Percentiles rank a stretch among this genome's conserved stretches.
Evolutionary conservation across 2,329 filamentous ascomycete genomes (phyloP).

Genomic region (Macrophomina tecta): DNA sequence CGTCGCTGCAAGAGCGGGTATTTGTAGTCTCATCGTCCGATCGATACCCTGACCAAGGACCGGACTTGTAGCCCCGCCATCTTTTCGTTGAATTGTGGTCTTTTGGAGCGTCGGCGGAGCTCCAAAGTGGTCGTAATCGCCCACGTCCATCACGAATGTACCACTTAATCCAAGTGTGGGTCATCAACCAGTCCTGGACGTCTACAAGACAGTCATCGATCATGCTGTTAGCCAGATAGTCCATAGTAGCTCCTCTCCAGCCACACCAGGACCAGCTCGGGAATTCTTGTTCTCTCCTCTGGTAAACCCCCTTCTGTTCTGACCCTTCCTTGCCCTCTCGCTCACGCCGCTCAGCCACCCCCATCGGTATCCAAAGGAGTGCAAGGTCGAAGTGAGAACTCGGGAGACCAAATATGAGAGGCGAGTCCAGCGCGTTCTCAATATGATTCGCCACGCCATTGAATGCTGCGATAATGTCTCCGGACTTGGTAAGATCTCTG

Average conservation of each 20-base stretch:
- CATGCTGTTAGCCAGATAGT: too few relatives aligned
- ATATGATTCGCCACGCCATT: conserved; percentile 40
- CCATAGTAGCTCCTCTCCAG: conserved; percentile 33
- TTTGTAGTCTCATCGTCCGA: too few relatives aligned
- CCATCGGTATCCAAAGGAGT: conserved; percentile 40
- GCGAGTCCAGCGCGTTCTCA: conserved; percentile 33
- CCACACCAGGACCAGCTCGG: conserved; percentile 48
- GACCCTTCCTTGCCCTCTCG: too few relatives aligned
- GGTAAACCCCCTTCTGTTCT: too few relatives aligned
- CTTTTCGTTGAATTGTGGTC: neutral
- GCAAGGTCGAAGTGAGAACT: conserved; percentile 35
- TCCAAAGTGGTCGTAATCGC: neutral
- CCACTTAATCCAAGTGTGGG: conserved; percentile 48
- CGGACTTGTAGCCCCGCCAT: neutral
- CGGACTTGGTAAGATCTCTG: conserved; percentile 35
- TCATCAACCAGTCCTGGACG: conserved; percentile 42
- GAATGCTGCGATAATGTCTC: conserved; percentile 45
- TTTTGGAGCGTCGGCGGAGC: neutral
- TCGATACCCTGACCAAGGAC: too few relatives aligned
- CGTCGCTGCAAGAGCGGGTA: too few relatives aligned
- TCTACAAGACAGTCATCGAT: conserved; percentile 37
- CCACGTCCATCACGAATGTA: conserved; percentile 43
- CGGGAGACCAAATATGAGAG: conserved; percentile 40
- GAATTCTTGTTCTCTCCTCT: conserved; percentile 32
- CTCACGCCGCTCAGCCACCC: too few relatives aligned